These are phyloP conservation scores for Colletotrichum abscissum DNA, from an alignment of 2,329 filamentous ascomycete species.

Conservation along the genomic window DNA sequence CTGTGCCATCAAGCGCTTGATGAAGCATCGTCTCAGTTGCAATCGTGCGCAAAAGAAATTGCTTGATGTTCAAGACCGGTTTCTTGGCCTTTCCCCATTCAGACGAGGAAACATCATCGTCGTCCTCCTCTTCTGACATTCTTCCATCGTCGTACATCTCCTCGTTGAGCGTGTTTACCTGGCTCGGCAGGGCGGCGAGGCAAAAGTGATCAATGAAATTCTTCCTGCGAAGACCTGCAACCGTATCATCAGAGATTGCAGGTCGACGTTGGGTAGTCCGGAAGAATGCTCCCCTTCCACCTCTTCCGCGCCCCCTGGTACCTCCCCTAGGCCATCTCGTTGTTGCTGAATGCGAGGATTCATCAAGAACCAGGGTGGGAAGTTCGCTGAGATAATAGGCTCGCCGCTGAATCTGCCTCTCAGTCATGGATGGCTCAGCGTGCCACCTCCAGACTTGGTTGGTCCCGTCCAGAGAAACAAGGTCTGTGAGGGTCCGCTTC, in stretches of 20 bases:
- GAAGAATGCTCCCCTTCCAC: not conserved
- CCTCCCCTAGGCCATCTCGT: too few species aligned
- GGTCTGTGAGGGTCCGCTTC: conserved; percentile 48
- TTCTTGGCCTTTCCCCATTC: conserved; percentile 11
- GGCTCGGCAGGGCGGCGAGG: not conserved
- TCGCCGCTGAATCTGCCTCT: conserved; percentile 35
- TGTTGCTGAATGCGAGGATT: not conserved
- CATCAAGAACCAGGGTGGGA: too few species aligned
- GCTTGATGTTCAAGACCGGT: conserved; percentile 55
- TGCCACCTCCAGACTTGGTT: conserved; percentile 42
- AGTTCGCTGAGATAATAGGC: conserved; percentile 51
- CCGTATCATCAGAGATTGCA: not conserved
- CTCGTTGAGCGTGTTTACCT: not conserved
- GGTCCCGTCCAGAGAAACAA: conserved; percentile 41
- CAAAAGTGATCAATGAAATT: not conserved
- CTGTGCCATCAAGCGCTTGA: conserved; percentile 55
- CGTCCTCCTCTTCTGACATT: conserved; percentile 11
- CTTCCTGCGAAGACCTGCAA: not conserved
- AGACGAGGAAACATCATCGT: not conserved
- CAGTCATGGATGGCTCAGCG: not conserved
- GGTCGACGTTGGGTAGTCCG: not conserved
- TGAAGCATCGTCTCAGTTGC: conserved; percentile 60
- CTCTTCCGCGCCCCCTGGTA: not conserved
- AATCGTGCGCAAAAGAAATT: conserved; percentile 59
- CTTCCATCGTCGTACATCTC: conserved; percentile 9